Base-by-base conservation (phyloP, 2,329 filamentous ascomycete genomes). In the Zymoseptoria tritici region DNA sequence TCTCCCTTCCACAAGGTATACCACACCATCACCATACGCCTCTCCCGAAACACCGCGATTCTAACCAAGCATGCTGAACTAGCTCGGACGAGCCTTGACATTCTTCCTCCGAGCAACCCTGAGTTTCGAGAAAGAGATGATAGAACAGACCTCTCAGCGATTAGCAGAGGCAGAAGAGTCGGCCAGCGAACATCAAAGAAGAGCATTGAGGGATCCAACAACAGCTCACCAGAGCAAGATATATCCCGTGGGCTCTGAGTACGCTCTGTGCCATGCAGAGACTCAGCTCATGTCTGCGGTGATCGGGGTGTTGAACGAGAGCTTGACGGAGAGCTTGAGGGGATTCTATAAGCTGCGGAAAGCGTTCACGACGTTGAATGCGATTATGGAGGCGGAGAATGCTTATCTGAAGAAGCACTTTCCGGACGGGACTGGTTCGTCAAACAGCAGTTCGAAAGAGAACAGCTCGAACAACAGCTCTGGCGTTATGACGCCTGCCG, bases 291-390 rank as follows among this genome's bases (percentile, higher is more conserved):
- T 97, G 88, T 83, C 85, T 59, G 92, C 92, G 0, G 87, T 99
- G 1, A 86, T 97, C 0, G 90, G 86, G 0, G 90, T 97, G 16
- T 78, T 97, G 67, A 95, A 95, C 66, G 94, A 97, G 77, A 96
- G 90, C 71, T 76, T 97, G 68, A 93, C 92, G 0, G 94, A 97
- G 73, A 91, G 86, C 16, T 84, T 97, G 73, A 91, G 88, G 75
- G 91, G 91, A 5, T 97, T 97, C 70, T 95, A 96, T 72, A 96
- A 94, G 75, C 76, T 97, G 67, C 83, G 93, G 62, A 96, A 95
- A 72, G 93, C 93, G 0, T 97, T 89, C 69, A 78, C 91, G 49
- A 88, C 91, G 0, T 79, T 99, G 3, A 89, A 96, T 68, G 81
- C 81, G 9, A 89, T 99, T 58, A 81, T 92, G 70, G 83, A 88